Evolutionary conservation across 1,139 yeast genomes (phyloP).

Genomic region (Debaryomycetaceae sp.): DNA sequence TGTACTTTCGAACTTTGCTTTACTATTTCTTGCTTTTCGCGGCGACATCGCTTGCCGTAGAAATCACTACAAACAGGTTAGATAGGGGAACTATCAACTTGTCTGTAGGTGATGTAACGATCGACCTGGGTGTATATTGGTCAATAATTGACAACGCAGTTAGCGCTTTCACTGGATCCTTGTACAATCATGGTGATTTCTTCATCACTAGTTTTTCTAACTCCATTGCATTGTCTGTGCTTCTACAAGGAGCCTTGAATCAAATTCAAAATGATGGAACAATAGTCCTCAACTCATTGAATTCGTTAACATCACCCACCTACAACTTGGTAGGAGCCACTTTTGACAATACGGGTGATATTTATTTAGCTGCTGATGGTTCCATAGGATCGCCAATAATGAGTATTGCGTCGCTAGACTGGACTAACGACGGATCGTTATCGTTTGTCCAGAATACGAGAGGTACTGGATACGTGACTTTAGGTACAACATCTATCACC

Average conservation of each 20-base stretch:
- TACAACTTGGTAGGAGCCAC: conserved; percentile 17
- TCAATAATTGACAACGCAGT: conserved; percentile 29
- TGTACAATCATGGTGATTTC: conserved; percentile 22
- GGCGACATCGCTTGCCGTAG: background rate
- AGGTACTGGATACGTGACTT: conserved; percentile 13
- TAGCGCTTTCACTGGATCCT: conserved; percentile 19
- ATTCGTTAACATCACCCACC: conserved; percentile 2
- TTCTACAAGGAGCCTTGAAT: conserved; percentile 9
- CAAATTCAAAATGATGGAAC: conserved; percentile 20
- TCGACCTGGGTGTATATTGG: conserved; percentile 17
- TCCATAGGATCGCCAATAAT: conserved; percentile 16
- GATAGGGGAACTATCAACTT: conserved; percentile 16
- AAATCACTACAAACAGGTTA: conserved; percentile 7
- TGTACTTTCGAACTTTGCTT: background rate
- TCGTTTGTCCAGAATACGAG: conserved; percentile 20
- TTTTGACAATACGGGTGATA: conserved; percentile 26
- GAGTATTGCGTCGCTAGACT: conserved; percentile 17
- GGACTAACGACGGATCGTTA: conserved; percentile 26
- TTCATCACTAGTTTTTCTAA: conserved; percentile 13
- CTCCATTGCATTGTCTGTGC: conserved; percentile 10
- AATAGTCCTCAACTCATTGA: conserved; percentile 19
- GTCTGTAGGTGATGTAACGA: conserved; percentile 12
- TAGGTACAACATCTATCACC: conserved; percentile 20
- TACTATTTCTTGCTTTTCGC: background rate
- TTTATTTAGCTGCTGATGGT: conserved; percentile 26